Base-by-base conservation (phyloP, 495 filamentous ascomycete genomes). In the Xylaria intraflava region DNA sequence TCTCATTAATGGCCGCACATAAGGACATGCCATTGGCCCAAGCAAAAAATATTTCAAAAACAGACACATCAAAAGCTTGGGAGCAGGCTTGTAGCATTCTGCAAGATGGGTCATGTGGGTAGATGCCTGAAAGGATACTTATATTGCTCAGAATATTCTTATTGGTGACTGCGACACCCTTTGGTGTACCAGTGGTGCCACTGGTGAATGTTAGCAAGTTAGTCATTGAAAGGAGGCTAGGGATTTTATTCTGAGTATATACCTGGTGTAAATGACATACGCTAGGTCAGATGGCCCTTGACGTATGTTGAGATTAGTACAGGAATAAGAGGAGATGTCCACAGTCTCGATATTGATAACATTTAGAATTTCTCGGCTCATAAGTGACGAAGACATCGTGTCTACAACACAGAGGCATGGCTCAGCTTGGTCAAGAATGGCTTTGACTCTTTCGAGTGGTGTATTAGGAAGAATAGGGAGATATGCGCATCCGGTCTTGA, bases 31-130 rank as follows among this genome's bases (percentile, higher is more conserved):
- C 86, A 30, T 73, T 73, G 20, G 76, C 75, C 87, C 85, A 90
- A 9, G 88, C 67, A 53, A 87, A 89, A 60, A 91, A 89, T 14
- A 89, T 84, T 56, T 90, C 88, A 57, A 89, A 89, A 1, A 92
- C 84, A 1, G 85, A 89, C 16, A 88, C 83, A 62, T 88, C 84
- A 60, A 89, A 91, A 14, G 81, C 82, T 61, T 86, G 82, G 0
- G 84, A 86, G 57, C 82, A 89, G 8, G 85, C 80, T 60, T 90
- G 87, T 3, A 94, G 66, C 20, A 90, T 66, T 26, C 78, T 75
- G 0, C 81, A 73, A 4, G 63, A 62, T 2, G 61, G 49, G 0
- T 59, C 50, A 0, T 69, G 65, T 1, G 84, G 81, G 63, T 90
- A 92, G 2, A 85, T 69, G 8, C 72, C 66, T 6, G 71, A 66